Percentiles rank a stretch among this genome's conserved stretches.
Conservation (phyloP, 768 basidiomycete genomes). For the Harrya chromipes region DNA sequence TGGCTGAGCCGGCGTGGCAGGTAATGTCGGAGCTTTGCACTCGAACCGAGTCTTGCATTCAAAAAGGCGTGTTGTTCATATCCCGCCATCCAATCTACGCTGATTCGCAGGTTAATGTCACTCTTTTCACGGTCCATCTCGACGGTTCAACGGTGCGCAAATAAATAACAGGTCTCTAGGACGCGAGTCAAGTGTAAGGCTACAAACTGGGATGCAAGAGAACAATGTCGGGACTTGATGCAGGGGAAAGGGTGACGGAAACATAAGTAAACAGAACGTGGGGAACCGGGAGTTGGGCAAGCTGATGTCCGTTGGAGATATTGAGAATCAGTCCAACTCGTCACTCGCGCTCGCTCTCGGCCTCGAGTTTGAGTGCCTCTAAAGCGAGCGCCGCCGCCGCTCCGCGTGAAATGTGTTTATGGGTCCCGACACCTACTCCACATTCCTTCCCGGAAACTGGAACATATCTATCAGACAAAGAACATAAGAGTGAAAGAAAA, state of each 20-base stretch:
- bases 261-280: constrained; percentile 7
- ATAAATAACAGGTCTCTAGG: constrained; percentile 12
- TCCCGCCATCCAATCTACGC: constrained; percentile 5
- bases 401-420: constrained; percentile 52
- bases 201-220: constrained; percentile 6
- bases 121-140: constrained; percentile 6
- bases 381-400: constrained; percentile 35
- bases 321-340: not conserved
- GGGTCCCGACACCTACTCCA: constrained; percentile 47
- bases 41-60: constrained; percentile 5
- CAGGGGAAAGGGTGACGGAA: not conserved
- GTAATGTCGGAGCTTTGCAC: constrained; percentile 9
- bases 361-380: constrained; percentile 32
- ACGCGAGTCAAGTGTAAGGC: constrained; percentile 3
- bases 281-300: not conserved
- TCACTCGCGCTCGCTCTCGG: constrained; percentile 17
- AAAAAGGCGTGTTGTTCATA: constrained; percentile 6
- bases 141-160: not conserved
- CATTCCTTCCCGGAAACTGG: constrained; percentile 51
- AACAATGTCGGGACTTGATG: not conserved
- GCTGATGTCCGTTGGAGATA: not conserved
- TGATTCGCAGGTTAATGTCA: constrained; percentile 1
- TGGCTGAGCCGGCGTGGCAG: constrained; percentile 1
- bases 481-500: constrained; percentile 8
- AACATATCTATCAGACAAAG: constrained; percentile 10